Evolutionary conservation across 169 alveolate genomes (phyloP).

Genomic region (Eimeria falciformis): DNA sequence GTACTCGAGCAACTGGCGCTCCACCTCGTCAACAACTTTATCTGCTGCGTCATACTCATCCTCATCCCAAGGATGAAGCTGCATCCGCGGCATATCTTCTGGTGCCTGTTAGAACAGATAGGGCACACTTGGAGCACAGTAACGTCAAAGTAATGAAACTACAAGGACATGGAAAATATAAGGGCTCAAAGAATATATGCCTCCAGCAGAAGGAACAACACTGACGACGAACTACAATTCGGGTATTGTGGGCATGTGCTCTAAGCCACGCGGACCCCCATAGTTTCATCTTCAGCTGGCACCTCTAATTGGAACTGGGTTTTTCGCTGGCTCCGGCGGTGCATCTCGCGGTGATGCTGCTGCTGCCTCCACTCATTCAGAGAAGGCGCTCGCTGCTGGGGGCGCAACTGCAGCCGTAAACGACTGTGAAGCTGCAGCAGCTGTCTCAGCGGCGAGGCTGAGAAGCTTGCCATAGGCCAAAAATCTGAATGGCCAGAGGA

Average conservation of each 20-base stretch:
- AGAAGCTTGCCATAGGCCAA: neutral
- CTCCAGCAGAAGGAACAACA: no score
- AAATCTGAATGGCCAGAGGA: neutral
- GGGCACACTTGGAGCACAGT: neutral
- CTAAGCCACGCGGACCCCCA: neutral
- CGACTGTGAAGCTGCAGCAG: slow-evolving; percentile 45
- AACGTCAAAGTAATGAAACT: neutral
- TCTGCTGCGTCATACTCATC: slow-evolving; percentile 30
- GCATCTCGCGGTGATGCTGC: slow-evolving; percentile 36
- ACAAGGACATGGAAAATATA: neutral
- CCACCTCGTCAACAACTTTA: slow-evolving; percentile 28
- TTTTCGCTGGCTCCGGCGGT: neutral
- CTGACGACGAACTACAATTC: no score
- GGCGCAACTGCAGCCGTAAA: slow-evolving; percentile 40
- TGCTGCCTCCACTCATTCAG: slow-evolving; percentile 51
- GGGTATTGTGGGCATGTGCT: no score
- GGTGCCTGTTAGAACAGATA: neutral
- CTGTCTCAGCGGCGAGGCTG: slow-evolving; percentile 31
- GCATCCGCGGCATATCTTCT: slow-evolving; percentile 9
- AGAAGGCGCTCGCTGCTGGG: slow-evolving; percentile 58
- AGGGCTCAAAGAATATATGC: neutral
- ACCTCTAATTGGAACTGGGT: neutral
- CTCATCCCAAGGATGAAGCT: neutral
- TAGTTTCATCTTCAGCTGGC: slow-evolving; percentile 23
- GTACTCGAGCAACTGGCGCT: slow-evolving; percentile 18